Evolutionary conservation across 1,139 yeast species (phyloP).

Genomic region (Debaryomyces psychrophilus): DNA sequence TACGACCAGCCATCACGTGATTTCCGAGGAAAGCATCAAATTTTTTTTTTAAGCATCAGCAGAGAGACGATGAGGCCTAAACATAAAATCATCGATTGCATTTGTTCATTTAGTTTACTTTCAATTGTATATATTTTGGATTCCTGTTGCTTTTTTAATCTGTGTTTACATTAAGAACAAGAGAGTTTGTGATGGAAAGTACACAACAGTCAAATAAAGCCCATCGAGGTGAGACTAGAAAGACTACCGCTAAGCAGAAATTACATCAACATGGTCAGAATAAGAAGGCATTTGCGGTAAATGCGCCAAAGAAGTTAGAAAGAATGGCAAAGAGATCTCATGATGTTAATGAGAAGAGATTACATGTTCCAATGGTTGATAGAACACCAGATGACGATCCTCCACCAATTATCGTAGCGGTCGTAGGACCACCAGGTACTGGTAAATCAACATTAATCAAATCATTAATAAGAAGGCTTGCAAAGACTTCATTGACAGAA

Average conservation of each 20-base stretch:
- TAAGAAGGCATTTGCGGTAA: conserved; percentile 92
- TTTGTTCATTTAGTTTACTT: conserved; percentile 1
- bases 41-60: conserved; percentile 10
- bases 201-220: conserved; percentile 59
- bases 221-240: conserved; percentile 59
- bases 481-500: conserved; percentile 85
- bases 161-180: not conserved
- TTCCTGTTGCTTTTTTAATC: not conserved
- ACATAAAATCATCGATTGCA: conserved; percentile 1
- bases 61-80: conserved; percentile 8
- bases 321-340: conserved; percentile 82
- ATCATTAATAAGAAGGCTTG: conserved; percentile 81
- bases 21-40: conserved; percentile 6
- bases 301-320: conserved; percentile 88
- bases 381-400: conserved; percentile 98
- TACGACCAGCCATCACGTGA: conserved; percentile 8
- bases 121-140: conserved; percentile 4
- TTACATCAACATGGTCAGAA: conserved; percentile 89
- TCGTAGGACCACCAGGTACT: conserved; percentile 98
- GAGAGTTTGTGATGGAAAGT: conserved; percentile 23
- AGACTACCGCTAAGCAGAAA: conserved; percentile 77
- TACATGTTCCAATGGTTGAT: conserved; percentile 97
- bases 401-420: conserved; percentile 94
- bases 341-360: conserved; percentile 81
- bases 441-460: conserved; percentile 94